Evolutionary conservation across 2,329 filamentous ascomycete species (phyloP).

Genomic region (Aschersonia sp.): DNA sequence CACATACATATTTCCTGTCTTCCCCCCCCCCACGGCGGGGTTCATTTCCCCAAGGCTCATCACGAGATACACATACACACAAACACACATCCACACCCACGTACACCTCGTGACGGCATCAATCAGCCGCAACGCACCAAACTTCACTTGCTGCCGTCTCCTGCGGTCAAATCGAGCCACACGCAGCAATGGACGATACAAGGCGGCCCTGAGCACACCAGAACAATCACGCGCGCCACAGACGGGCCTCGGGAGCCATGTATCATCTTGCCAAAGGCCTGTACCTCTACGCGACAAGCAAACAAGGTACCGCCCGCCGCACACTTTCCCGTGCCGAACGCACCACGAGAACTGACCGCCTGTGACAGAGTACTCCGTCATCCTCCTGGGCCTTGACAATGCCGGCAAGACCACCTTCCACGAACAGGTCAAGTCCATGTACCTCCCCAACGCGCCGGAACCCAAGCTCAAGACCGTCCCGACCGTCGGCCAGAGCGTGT

Average conservation of each 20-base stretch:
- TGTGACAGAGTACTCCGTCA: constrained; percentile 83
- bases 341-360: background rate
- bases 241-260: constrained; percentile 35
- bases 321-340: background rate
- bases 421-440: constrained; percentile 87
- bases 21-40: no score
- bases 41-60: no score
- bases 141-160: no score
- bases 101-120: no score
- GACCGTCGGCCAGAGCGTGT: constrained; percentile 93
- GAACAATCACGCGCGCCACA: background rate
- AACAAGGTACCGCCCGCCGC: constrained; percentile 56
- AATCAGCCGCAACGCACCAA: no score
- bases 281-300: constrained; percentile 90
- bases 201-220: no score
- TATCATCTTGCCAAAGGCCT: constrained; percentile 93
- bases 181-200: no score
- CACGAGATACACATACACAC: no score
- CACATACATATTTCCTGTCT: no score
- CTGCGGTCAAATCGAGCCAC: no score
- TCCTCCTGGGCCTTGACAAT: constrained; percentile 93
- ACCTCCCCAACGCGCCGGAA: constrained; percentile 45
- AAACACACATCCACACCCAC: no score
- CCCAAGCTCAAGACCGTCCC: constrained; percentile 78
- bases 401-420: constrained; percentile 97